Evolutionary conservation across 371 early-diverging fungal species (phyloP).

Genomic region (Paraphysoderma sedebokerense): DNA sequence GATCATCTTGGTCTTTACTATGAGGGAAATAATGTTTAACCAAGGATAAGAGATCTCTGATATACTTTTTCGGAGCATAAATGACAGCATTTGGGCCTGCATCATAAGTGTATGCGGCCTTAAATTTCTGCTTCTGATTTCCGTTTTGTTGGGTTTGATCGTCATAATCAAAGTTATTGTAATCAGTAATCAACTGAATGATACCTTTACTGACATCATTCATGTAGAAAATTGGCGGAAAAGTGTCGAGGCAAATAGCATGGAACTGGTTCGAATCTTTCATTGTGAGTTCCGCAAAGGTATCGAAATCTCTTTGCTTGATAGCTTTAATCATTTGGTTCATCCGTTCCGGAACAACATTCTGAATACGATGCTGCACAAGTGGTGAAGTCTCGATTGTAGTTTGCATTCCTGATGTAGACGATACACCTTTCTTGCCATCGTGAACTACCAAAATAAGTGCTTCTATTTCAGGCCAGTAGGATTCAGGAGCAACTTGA

Average conservation of each 20-base stretch:
- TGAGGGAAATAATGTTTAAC: constrained; percentile 72
- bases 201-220: constrained; percentile 85
- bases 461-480: constrained; percentile 93
- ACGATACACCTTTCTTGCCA: constrained; percentile 75
- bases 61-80: constrained; percentile 61
- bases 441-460: constrained; percentile 85
- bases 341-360: constrained; percentile 78
- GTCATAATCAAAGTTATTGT: too few species aligned
- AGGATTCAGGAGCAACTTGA: constrained; percentile 71
- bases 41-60: constrained; percentile 62
- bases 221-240: constrained; percentile 86
- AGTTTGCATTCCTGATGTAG: constrained; percentile 93
- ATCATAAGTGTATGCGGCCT: constrained; percentile 82
- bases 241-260: constrained; percentile 84
- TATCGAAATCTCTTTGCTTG: constrained; percentile 58
- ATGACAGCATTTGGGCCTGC: constrained; percentile 98
- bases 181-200: constrained; percentile 63
- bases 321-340: constrained; percentile 71
- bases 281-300: constrained; percentile 92
- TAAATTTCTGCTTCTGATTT: constrained; percentile 15
- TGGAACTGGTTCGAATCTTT: constrained; percentile 98
- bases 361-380: constrained; percentile 59
- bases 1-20: constrained; percentile 12
- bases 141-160: constrained; percentile 1
- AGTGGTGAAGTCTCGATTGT: constrained; percentile 83